These are phyloP conservation scores for Pluteus cervinus DNA, from an alignment of 768 basidiomycete genomes.

Conservation along the genomic window DNA sequence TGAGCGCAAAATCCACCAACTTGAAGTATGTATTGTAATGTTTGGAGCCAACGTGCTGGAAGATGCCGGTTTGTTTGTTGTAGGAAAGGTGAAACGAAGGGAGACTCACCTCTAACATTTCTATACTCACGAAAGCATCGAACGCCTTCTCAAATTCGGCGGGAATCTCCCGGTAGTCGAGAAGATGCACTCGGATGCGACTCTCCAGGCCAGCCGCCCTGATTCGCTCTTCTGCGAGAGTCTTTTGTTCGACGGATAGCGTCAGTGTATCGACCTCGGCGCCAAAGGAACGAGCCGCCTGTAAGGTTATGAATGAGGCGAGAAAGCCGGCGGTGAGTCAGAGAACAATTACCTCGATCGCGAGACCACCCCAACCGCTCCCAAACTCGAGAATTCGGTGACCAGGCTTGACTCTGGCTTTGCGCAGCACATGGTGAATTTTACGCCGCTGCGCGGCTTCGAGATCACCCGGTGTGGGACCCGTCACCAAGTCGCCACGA, in stretches of 20 bases:
- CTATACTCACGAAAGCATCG: slow-evolving; percentile 71
- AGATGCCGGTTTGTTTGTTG: slow-evolving; percentile 14
- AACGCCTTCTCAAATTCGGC: slow-evolving; percentile 78
- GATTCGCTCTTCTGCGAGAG: slow-evolving; percentile 81
- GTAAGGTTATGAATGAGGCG: slow-evolving; percentile 4
- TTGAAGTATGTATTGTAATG: slow-evolving; percentile 69
- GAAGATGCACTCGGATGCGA: slow-evolving; percentile 76
- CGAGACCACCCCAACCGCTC: slow-evolving; percentile 89
- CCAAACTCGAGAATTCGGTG: slow-evolving; percentile 87
- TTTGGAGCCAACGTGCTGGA: slow-evolving; percentile 46
- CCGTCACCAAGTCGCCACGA: slow-evolving; percentile 56
- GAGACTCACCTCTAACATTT: slow-evolving; percentile 67
- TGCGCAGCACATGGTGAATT: slow-evolving; percentile 72
- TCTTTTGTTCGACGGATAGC: slow-evolving; percentile 82
- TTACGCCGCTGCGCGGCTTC: slow-evolving; percentile 82
- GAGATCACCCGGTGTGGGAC: slow-evolving; percentile 59
- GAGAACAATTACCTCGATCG: slow-evolving; percentile 62
- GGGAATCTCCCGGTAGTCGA: slow-evolving; percentile 88
- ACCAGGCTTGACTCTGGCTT: slow-evolving; percentile 72
- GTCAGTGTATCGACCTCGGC: slow-evolving; percentile 90
- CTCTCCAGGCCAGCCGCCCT: slow-evolving; percentile 61
- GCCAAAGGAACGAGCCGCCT: slow-evolving; percentile 66
- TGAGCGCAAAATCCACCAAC: slow-evolving; percentile 73
- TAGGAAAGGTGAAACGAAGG: slow-evolving; percentile 29
- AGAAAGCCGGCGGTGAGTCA: slow-evolving; percentile 4